phyloP scores from a whole-genome alignment of 1,284 basidiomycete species.

The Stereum hirsutum region DNA sequence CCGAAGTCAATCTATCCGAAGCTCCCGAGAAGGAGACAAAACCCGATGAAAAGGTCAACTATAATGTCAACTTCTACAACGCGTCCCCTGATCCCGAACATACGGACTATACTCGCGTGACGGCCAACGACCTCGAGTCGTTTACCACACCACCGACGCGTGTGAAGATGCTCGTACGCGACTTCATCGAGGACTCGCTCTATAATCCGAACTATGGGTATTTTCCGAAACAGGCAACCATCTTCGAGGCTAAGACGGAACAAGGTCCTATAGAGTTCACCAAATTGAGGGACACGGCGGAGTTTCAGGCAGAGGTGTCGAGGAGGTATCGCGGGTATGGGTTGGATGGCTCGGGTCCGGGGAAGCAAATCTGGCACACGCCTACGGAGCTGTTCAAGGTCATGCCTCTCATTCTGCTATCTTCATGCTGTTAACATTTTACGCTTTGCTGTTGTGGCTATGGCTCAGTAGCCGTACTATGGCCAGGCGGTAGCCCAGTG shows the following conservation, averaged over 20 bases:
- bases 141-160: slow-evolving; percentile 61
- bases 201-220: slow-evolving; percentile 99
- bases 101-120: slow-evolving; percentile 56
- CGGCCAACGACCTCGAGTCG: slow-evolving; percentile 62
- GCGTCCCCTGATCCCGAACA: slow-evolving; percentile 39
- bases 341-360: slow-evolving; percentile 59
- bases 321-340: slow-evolving; percentile 68
- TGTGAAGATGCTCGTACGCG: slow-evolving; percentile 91
- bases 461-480: slow-evolving; percentile 73
- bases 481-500: slow-evolving; percentile 87
- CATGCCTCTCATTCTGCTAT: slow-evolving; percentile 17
- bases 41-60: slow-evolving; percentile 54
- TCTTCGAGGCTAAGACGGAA: slow-evolving; percentile 57
- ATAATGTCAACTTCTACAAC: slow-evolving; percentile 46
- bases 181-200: slow-evolving; percentile 94
- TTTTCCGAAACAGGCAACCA: slow-evolving; percentile 86
- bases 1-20: not conserved
- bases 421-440: not conserved
- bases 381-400: slow-evolving; percentile 98
- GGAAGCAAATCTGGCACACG: slow-evolving; percentile 97
- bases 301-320: slow-evolving; percentile 80
- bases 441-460: not conserved
- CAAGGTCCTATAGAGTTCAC: slow-evolving; percentile 64
- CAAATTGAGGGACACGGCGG: slow-evolving; percentile 54
- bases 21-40: not conserved